Percentiles rank a stretch among this genome's conserved stretches.
Evolutionary conservation across 768 basidiomycete genomes (phyloP).

Genomic region (Leucocoprinus sp.): DNA sequence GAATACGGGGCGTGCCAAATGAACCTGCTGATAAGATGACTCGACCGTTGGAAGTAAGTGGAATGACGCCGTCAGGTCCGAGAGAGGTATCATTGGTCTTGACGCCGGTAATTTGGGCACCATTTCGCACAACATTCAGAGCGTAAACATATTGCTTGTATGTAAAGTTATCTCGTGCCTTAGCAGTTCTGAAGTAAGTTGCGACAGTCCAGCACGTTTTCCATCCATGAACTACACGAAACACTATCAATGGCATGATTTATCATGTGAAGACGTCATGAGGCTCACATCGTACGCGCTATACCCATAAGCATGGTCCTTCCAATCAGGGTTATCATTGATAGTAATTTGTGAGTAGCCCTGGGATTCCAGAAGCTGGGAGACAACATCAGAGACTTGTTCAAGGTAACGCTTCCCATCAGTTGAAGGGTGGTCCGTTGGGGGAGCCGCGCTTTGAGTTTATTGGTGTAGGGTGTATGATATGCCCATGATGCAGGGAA

Average conservation of each 20-base stretch:
- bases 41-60: slow-evolving; percentile 46
- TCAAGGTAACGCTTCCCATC: slow-evolving; percentile 8
- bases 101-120: slow-evolving; percentile 47
- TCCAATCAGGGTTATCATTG: slow-evolving; percentile 46
- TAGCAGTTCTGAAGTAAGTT: slow-evolving; percentile 53
- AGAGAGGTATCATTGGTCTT: slow-evolving; percentile 51
- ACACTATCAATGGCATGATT: not conserved
- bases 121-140: slow-evolving; percentile 47
- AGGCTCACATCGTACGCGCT: slow-evolving; percentile 31
- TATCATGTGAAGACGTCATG: not conserved
- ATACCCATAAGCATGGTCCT: slow-evolving; percentile 56
- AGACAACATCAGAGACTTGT: no score
- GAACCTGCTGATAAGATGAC: slow-evolving; percentile 53
- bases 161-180: slow-evolving; percentile 41
- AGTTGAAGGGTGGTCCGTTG: slow-evolving; percentile 36
- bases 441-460: slow-evolving; percentile 44
- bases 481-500: slow-evolving; percentile 51
- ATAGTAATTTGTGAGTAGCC: slow-evolving; percentile 29
- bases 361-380: no score
- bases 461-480: slow-evolving; percentile 41
- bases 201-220: slow-evolving; percentile 47
- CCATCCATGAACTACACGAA: slow-evolving; percentile 31
- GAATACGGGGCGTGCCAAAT: slow-evolving; percentile 46
- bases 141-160: slow-evolving; percentile 42
- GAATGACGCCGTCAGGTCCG: slow-evolving; percentile 47